Evolutionary conservation across 331 rosid genomes (phyloP).

Genomic region (Malus hybrid): DNA sequence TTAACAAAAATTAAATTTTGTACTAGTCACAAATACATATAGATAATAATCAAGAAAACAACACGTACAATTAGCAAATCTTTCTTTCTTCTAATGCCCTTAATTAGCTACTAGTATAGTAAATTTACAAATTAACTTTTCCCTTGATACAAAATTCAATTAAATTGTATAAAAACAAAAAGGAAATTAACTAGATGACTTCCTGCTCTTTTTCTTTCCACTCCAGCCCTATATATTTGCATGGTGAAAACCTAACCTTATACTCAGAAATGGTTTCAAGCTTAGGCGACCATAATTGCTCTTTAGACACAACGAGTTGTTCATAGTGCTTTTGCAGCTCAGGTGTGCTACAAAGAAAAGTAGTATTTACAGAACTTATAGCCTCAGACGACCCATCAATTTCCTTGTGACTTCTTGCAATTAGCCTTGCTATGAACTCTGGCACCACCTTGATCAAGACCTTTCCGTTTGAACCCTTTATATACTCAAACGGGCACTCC

Average conservation of each 20-base stretch:
- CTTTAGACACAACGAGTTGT: slow-evolving; percentile 74
- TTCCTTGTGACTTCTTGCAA: slow-evolving; percentile 13
- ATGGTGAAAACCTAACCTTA: slow-evolving; percentile 70
- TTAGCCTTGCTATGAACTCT: slow-evolving; percentile 53
- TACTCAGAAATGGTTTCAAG: slow-evolving; percentile 82
- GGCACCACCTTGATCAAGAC: slow-evolving; percentile 69
- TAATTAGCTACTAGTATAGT: background rate
- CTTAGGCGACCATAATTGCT: slow-evolving; percentile 81
- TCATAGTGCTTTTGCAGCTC: slow-evolving; percentile 86
- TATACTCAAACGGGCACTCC: slow-evolving; percentile 58
- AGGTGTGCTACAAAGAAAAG: slow-evolving; percentile 75
- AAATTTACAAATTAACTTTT: background rate
- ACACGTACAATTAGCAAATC: background rate
- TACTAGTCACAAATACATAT: background rate
- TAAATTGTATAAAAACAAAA: background rate
- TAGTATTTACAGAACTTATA: background rate
- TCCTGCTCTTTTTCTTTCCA: slow-evolving; percentile 54
- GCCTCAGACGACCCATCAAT: background rate
- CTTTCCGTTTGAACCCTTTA: slow-evolving; percentile 50
- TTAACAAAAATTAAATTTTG: background rate
- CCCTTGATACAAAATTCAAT: background rate
- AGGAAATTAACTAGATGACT: background rate
- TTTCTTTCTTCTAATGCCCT: background rate
- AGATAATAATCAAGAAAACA: background rate
- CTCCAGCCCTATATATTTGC: slow-evolving; percentile 54